These are phyloP conservation scores for Xylariales sp. DNA, from an alignment of 2,329 filamentous ascomycete genomes.

Conservation along the genomic window DNA sequence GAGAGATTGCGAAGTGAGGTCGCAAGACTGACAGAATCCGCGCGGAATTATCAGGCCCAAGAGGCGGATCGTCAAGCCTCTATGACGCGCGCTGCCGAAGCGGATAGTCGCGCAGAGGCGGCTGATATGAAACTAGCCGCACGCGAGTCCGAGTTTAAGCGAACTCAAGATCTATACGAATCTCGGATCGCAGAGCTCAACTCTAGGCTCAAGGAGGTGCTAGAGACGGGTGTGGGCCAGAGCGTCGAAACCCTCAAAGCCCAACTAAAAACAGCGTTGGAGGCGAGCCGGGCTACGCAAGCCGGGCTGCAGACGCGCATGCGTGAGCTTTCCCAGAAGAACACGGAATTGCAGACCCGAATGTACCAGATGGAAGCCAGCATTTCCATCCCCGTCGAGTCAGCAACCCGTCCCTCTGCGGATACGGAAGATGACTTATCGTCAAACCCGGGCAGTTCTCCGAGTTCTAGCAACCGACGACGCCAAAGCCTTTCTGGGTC, in stretches of 20 bases:
- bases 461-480: slow-evolving; percentile 52
- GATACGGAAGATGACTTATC: slow-evolving; percentile 53
- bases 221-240: slow-evolving; percentile 47
- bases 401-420: slow-evolving; percentile 31
- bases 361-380: slow-evolving; percentile 61
- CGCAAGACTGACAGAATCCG: slow-evolving; percentile 67
- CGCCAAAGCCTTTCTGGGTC: slow-evolving; percentile 59
- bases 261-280: slow-evolving; percentile 59
- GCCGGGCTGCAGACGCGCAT: slow-evolving; percentile 65
- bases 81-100: slow-evolving; percentile 67
- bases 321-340: slow-evolving; percentile 62
- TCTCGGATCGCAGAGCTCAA: slow-evolving; percentile 62
- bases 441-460: slow-evolving; percentile 54
- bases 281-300: slow-evolving; percentile 65
- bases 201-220: slow-evolving; percentile 56
- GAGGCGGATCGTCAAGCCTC: slow-evolving; percentile 70
- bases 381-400: slow-evolving; percentile 41
- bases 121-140: slow-evolving; percentile 68
- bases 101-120: slow-evolving; percentile 68
- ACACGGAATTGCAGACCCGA: slow-evolving; percentile 63
- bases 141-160: slow-evolving; percentile 60
- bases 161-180: slow-evolving; percentile 58
- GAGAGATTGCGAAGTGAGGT: slow-evolving; percentile 70
- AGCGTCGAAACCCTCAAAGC: slow-evolving; percentile 50
- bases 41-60: slow-evolving; percentile 72